Conservation (phyloP, 1,139 yeast genomes). For the Spencermartinsiella ligniputridi region DNA sequence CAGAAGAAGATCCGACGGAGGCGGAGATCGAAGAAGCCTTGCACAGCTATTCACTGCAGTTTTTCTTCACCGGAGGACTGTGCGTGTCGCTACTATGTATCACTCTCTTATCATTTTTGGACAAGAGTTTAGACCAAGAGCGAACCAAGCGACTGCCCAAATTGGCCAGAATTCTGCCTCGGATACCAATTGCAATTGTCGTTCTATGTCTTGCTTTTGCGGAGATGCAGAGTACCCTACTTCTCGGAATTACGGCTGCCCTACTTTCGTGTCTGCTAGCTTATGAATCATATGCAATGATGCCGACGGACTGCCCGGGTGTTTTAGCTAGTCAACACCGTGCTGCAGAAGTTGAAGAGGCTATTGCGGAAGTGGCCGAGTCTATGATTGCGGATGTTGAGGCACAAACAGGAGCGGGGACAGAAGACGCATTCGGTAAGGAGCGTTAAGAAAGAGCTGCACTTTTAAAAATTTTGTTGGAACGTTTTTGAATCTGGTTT, state of each 20-base stretch:
- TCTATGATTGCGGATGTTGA: too few species aligned
- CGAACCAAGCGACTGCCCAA: slow-evolving; percentile 34
- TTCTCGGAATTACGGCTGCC: slow-evolving; percentile 43
- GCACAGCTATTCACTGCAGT: slow-evolving; percentile 37
- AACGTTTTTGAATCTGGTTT: too few species aligned
- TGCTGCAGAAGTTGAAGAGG: neutral
- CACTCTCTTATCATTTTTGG: slow-evolving; percentile 39
- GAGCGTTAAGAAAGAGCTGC: too few species aligned
- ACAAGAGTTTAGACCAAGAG: slow-evolving; percentile 38
- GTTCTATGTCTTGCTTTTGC: slow-evolving; percentile 46
- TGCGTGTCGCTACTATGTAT: slow-evolving; percentile 40
- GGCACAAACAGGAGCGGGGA: too few species aligned
- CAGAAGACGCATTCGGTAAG: too few species aligned
- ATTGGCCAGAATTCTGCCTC: slow-evolving; percentile 40
- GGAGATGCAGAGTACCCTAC: slow-evolving; percentile 39
- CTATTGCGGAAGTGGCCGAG: too few species aligned
- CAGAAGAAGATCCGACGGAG: slow-evolving; percentile 6
- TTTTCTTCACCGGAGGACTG: slow-evolving; percentile 49
- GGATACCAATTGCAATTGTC: slow-evolving; percentile 32
- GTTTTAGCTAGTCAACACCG: neutral
- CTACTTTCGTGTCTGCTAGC: slow-evolving; percentile 24
- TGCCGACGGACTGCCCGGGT: slow-evolving; percentile 6
- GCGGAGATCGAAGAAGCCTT: slow-evolving; percentile 32
- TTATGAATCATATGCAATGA: slow-evolving; percentile 17
- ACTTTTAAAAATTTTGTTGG: too few species aligned